Conservation (phyloP, 176 grass and related monocot species). For the Oryza glaberrima region DNA sequence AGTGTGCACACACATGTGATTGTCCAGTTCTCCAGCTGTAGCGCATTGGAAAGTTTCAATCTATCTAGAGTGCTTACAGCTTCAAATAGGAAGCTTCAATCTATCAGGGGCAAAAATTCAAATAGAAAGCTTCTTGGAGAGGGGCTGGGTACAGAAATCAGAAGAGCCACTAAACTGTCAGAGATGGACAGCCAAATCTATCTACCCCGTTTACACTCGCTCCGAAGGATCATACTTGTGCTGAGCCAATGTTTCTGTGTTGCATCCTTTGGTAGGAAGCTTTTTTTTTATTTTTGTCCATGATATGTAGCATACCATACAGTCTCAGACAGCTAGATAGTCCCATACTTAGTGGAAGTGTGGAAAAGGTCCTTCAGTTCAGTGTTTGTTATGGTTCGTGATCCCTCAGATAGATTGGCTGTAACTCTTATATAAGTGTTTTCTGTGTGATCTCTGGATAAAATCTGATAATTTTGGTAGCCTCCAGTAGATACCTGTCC, state of each 20-base stretch:
- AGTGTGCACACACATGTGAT: neutral
- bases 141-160: neutral
- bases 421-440: neutral
- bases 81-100: neutral
- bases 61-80: too few species aligned
- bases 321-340: neutral
- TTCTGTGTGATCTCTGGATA: neutral
- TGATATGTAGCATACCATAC: neutral
- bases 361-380: neutral
- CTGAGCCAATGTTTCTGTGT: neutral
- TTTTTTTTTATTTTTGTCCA: neutral
- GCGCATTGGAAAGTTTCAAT: neutral
- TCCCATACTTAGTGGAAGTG: neutral
- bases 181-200: neutral
- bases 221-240: neutral
- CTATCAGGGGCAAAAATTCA: neutral
- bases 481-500: neutral
- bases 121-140: neutral
- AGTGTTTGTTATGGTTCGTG: neutral
- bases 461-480: constrained; percentile 15
- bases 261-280: neutral
- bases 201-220: neutral
- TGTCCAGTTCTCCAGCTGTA: neutral
- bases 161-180: neutral
- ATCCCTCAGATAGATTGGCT: neutral